These are phyloP conservation scores for Tilletia indica DNA, from an alignment of 1,284 basidiomycete species.

Conservation along the genomic window DNA sequence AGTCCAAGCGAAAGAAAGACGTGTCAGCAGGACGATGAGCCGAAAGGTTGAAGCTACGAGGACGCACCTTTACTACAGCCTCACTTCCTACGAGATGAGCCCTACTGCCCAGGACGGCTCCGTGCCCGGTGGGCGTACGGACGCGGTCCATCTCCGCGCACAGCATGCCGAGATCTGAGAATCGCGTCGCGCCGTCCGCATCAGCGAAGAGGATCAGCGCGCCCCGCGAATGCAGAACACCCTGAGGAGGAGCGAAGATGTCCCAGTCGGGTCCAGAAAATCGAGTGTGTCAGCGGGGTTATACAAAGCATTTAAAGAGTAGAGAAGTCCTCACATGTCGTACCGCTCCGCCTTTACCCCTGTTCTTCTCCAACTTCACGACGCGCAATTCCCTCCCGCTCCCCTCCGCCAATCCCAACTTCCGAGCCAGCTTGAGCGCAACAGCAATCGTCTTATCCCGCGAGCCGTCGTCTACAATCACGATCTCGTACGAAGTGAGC, in stretches of 20 bases:
- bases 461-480: conserved; percentile 88
- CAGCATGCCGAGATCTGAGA: conserved; percentile 73
- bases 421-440: conserved; percentile 69
- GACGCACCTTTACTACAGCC: conserved; percentile 80
- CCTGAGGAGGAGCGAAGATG: conserved; percentile 61
- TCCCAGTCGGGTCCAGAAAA: conserved; percentile 28
- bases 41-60: not conserved
- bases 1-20: not conserved
- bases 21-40: not conserved
- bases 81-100: conserved; percentile 87
- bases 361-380: conserved; percentile 73
- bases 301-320: too few species aligned
- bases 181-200: conserved; percentile 85
- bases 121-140: conserved; percentile 61
- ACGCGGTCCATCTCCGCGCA: conserved; percentile 65
- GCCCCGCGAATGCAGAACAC: conserved; percentile 69
- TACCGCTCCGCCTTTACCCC: conserved; percentile 89
- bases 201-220: conserved; percentile 82
- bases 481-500: conserved; percentile 65
- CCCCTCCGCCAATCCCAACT: conserved; percentile 54
- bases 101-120: conserved; percentile 72
- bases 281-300: not conserved
- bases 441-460: conserved; percentile 70
- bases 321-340: conserved; percentile 64
- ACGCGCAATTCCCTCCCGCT: conserved; percentile 64